Evolutionary conservation across 306 rosid species (phyloP).

Genomic region (Heteromeles arbutifolia): DNA sequence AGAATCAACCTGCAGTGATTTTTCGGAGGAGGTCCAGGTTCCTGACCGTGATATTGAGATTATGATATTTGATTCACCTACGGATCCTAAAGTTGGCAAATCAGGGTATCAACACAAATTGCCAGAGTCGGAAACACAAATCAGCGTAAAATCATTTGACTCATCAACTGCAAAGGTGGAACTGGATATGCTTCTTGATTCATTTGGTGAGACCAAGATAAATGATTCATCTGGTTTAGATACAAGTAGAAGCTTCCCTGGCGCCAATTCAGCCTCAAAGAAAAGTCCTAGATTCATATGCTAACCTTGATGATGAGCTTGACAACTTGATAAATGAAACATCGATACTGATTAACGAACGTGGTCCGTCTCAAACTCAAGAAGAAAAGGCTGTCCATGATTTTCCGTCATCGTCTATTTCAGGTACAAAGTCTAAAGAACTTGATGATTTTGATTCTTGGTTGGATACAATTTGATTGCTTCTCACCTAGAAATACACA

Average conservation of each 20-base stretch:
- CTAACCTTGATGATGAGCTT: conserved; percentile 56
- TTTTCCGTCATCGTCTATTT: conserved; percentile 30
- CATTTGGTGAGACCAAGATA: conserved; percentile 40
- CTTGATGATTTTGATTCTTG: conserved; percentile 65
- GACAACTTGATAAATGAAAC: conserved; percentile 69
- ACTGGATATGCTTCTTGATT: conserved; percentile 64
- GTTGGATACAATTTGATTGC: conserved; percentile 59
- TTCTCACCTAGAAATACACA: background rate
- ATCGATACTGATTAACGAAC: conserved; percentile 30
- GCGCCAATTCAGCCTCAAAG: conserved; percentile 23
- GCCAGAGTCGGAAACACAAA: conserved; percentile 16
- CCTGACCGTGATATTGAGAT: conserved; percentile 12
- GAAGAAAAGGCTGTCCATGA: conserved; percentile 21
- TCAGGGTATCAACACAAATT: conserved; percentile 21
- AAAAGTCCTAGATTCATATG: conserved; percentile 24
- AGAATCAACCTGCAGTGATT: conserved; percentile 27
- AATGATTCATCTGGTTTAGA: conserved; percentile 16
- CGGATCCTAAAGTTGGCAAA: conserved; percentile 14
- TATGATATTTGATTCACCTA: conserved; percentile 26
- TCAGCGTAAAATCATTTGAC: conserved; percentile 27
- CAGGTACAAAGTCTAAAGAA: conserved; percentile 37
- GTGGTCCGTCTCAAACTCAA: conserved; percentile 14
- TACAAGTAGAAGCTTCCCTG: conserved; percentile 19
- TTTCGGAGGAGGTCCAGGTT: conserved; percentile 4
- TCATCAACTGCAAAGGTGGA: conserved; percentile 54